These are phyloP conservation scores for Pterocarpus macrocarpus DNA, from an alignment of 306 rosid species.

Conservation along the genomic window DNA sequence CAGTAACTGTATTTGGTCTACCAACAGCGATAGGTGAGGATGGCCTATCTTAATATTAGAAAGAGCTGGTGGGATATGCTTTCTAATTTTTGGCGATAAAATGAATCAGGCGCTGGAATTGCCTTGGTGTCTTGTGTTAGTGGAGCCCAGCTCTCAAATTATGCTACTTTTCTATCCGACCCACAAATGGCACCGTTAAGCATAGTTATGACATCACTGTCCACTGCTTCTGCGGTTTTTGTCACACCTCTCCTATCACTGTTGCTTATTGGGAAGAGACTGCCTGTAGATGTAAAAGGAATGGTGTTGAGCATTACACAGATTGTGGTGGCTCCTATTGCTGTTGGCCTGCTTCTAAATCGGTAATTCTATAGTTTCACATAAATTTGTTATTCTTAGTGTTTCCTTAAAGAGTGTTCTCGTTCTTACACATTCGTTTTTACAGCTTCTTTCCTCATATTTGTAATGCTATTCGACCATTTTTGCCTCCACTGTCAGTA, in stretches of 20 bases:
- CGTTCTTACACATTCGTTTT: slow-evolving; percentile 35
- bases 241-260: slow-evolving; percentile 85
- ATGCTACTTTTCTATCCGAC: slow-evolving; percentile 91
- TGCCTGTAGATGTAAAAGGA: slow-evolving; percentile 96
- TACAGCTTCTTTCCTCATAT: slow-evolving; percentile 82
- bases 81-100: slow-evolving; percentile 53
- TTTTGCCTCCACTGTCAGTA: slow-evolving; percentile 90
- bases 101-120: slow-evolving; percentile 87
- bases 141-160: slow-evolving; percentile 96
- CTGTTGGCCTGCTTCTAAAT: slow-evolving; percentile 82
- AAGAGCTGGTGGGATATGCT: slow-evolving; percentile 17
- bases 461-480: slow-evolving; percentile 74
- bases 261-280: slow-evolving; percentile 89
- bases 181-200: slow-evolving; percentile 91
- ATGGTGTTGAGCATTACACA: slow-evolving; percentile 92
- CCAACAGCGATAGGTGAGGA: slow-evolving; percentile 82
- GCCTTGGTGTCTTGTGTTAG: slow-evolving; percentile 94
- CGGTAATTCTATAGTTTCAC: slow-evolving; percentile 56
- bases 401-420: slow-evolving; percentile 34
- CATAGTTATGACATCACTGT: slow-evolving; percentile 94
- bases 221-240: slow-evolving; percentile 92
- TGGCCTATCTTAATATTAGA: slow-evolving; percentile 41
- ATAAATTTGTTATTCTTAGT: slow-evolving; percentile 26
- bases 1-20: slow-evolving; percentile 72
- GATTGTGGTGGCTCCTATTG: slow-evolving; percentile 90